A percentile compares a stretch with the other conserved stretches of the same genome.
Evolutionary conservation across 2,329 filamentous ascomycete species (phyloP).

Genomic region (Dothideomycetes sp.): DNA sequence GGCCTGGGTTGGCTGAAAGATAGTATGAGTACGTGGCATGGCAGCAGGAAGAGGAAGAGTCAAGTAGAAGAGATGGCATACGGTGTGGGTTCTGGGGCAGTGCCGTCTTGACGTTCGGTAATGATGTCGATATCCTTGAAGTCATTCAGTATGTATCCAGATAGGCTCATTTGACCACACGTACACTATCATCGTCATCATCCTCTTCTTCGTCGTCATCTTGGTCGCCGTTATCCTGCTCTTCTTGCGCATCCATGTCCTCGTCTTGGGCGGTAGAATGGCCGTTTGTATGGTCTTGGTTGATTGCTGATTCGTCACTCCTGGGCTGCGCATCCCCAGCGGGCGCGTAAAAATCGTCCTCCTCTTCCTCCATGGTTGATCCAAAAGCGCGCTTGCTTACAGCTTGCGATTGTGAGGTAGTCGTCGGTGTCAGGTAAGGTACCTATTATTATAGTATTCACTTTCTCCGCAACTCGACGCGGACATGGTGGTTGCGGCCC

Average conservation of each 20-base stretch:
- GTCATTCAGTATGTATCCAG: not conserved
- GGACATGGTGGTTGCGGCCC: not conserved
- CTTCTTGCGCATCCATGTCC: slow-evolving; percentile 31
- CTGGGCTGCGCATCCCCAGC: slow-evolving; percentile 10
- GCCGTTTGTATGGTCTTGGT: slow-evolving; percentile 13
- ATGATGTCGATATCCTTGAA: slow-evolving; percentile 44
- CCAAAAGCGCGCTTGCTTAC: too few species aligned
- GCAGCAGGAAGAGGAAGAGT: not conserved
- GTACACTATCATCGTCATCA: slow-evolving; percentile 18
- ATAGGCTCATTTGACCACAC: too few species aligned
- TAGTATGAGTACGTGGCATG: slow-evolving; percentile 1
- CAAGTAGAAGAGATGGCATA: slow-evolving; percentile 10
- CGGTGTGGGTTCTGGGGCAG: slow-evolving; percentile 24
- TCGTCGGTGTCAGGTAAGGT: too few species aligned
- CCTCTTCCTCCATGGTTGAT: slow-evolving; percentile 37
- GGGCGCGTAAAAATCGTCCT: slow-evolving; percentile 38
- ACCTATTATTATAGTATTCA: too few species aligned
- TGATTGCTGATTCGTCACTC: slow-evolving; percentile 13
- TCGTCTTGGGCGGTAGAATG: slow-evolving; percentile 12
- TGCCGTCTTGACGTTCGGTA: slow-evolving; percentile 33
- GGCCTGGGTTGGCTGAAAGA: slow-evolving; percentile 8
- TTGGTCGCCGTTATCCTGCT: slow-evolving; percentile 32
- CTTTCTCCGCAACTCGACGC: too few species aligned
- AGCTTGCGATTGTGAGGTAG: too few species aligned
- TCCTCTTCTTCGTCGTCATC: slow-evolving; percentile 31